phyloP scores from a whole-genome alignment of 2,329 filamentous ascomycete genomes.

The Ascochyta pisi region DNA sequence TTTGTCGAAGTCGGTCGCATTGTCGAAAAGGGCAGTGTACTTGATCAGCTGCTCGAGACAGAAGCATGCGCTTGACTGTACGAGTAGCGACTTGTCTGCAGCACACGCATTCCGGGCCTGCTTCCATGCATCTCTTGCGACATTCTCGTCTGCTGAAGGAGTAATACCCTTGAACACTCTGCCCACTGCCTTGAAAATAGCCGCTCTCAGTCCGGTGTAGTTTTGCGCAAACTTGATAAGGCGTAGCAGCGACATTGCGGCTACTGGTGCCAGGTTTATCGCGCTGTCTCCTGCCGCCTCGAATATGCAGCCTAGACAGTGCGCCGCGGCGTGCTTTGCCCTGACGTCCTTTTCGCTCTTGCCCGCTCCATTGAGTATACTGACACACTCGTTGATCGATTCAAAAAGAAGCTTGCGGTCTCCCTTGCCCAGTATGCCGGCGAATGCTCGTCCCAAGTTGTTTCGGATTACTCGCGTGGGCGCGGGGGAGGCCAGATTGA shows the following conservation, averaged over 20 bases:
- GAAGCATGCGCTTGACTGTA: conserved; percentile 78
- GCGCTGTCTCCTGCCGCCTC: conserved; percentile 93
- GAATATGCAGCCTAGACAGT: conserved; percentile 88
- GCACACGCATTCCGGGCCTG: conserved; percentile 78
- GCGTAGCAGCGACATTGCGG: conserved; percentile 75
- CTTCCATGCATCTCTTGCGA: conserved; percentile 94
- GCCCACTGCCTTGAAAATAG: conserved; percentile 75
- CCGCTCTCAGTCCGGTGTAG: conserved; percentile 82
- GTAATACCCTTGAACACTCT: conserved; percentile 80
- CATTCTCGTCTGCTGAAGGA: conserved; percentile 78
- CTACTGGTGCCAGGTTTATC: conserved; percentile 79
- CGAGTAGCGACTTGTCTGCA: conserved; percentile 81
- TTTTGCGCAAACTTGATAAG: conserved; percentile 78
- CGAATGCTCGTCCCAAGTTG: conserved; percentile 84
- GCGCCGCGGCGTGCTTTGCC: conserved; percentile 84
- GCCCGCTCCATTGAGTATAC: conserved; percentile 69
- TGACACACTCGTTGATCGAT: conserved; percentile 86
- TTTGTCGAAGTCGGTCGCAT: conserved; percentile 88
- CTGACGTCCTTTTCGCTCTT: conserved; percentile 81
- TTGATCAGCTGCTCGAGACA: conserved; percentile 77
- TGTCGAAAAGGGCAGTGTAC: conserved; percentile 82
- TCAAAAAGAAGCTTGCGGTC: conserved; percentile 94
- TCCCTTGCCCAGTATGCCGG: conserved; percentile 80
- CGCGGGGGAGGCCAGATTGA: conserved; percentile 79
- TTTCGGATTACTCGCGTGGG: conserved; percentile 90